Conservation (phyloP, 441 rosid species). For the Viola pubescens region DNA sequence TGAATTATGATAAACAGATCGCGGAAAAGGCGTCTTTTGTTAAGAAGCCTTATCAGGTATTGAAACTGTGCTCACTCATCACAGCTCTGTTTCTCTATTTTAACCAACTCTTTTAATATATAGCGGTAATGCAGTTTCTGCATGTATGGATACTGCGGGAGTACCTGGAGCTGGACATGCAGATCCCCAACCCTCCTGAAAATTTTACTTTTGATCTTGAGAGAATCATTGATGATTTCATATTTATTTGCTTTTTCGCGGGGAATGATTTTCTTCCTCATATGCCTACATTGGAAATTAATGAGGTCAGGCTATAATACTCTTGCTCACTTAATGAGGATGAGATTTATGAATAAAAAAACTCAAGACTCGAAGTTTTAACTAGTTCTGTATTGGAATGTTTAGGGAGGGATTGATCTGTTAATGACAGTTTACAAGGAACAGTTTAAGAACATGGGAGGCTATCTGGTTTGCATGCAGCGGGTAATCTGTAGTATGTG, state of each 20-base stretch:
- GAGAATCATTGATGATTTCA: slow-evolving; percentile 19
- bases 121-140: slow-evolving; percentile 13
- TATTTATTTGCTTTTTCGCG: slow-evolving; percentile 23
- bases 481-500: slow-evolving; percentile 10
- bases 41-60: slow-evolving; percentile 18
- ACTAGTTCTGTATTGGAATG: neutral
- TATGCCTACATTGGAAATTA: slow-evolving; percentile 22
- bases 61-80: neutral
- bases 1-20: neutral
- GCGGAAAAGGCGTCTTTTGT: neutral
- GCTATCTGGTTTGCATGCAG: slow-evolving; percentile 22
- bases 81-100: neutral
- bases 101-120: neutral
- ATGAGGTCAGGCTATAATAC: slow-evolving; percentile 15
- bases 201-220: slow-evolving; percentile 16
- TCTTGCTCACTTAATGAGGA: neutral
- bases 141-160: slow-evolving; percentile 27
- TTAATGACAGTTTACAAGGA: slow-evolving; percentile 23
- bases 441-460: slow-evolving; percentile 20
- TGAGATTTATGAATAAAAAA: too few species aligned
- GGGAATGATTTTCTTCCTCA: slow-evolving; percentile 31
- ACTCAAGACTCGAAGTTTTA: neutral
- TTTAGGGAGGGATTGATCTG: slow-evolving; percentile 20
- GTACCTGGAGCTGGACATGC: slow-evolving; percentile 21
- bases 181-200: slow-evolving; percentile 12